Evolutionary conservation across 164 flowering plant species (phyloP).

Genomic region (Protea cynaroides): DNA sequence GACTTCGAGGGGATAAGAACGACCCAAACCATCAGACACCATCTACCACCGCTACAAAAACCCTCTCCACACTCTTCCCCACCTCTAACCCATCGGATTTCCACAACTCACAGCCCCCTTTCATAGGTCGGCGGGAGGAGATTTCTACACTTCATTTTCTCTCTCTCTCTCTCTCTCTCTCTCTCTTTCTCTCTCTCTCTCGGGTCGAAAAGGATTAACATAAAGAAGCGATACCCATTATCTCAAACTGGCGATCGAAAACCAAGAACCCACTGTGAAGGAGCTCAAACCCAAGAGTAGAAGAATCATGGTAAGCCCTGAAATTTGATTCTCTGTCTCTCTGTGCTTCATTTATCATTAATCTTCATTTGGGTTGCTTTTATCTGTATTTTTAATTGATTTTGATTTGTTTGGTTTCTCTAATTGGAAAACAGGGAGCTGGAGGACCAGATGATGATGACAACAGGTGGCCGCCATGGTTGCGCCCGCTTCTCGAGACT

Average conservation of each 20-base stretch:
- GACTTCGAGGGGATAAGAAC: constrained; percentile 64
- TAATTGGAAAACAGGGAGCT: constrained; percentile 38
- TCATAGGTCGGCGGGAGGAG: background rate
- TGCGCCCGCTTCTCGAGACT: constrained; percentile 61
- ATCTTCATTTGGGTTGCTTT: background rate
- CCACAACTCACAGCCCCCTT: too few species aligned
- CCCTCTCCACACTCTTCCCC: constrained; percentile 17
- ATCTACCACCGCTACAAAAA: constrained; percentile 29
- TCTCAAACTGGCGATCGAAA: constrained; percentile 76
- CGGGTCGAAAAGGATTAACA: too few species aligned
- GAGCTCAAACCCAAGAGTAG: constrained; percentile 73
- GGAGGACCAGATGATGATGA: constrained; percentile 71
- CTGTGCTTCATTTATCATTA: too few species aligned
- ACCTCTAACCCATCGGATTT: constrained; percentile 4
- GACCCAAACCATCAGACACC: constrained; percentile 20
- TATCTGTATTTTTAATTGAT: background rate
- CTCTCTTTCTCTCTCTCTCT: background rate
- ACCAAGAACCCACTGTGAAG: constrained; percentile 55
- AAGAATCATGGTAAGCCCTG: constrained; percentile 57
- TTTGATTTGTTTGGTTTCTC: background rate
- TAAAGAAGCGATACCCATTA: too few species aligned
- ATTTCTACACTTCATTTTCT: constrained; percentile 6
- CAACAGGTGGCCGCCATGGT: constrained; percentile 85
- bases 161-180: constrained; percentile 11
- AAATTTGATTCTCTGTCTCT: background rate